Percentiles rank a stretch among this genome's conserved stretches.
These are phyloP conservation scores for Boletus hoseneyae DNA, from an alignment of 1,284 basidiomycete genomes.

Conservation along the genomic window DNA sequence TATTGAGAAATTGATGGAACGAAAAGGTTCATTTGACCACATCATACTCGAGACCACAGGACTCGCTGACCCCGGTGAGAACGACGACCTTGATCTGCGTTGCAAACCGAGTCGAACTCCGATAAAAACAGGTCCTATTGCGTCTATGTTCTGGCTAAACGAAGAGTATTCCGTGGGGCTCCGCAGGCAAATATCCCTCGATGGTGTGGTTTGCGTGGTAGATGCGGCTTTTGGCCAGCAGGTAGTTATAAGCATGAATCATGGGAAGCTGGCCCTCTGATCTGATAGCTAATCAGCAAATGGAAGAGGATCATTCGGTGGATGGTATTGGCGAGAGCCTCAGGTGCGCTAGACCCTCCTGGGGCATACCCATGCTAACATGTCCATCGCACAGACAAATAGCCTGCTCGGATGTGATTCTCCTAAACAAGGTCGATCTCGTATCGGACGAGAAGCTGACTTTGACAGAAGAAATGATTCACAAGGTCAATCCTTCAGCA, in stretches of 20 bases:
- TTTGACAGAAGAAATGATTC: constrained; percentile 57
- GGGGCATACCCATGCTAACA: not conserved
- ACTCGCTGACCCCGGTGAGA: constrained; percentile 82
- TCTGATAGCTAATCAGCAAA: constrained; percentile 55
- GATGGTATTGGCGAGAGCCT: constrained; percentile 76
- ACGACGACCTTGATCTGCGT: not conserved
- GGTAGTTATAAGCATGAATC: constrained; percentile 39
- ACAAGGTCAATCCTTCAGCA: constrained; percentile 74
- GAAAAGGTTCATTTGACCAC: constrained; percentile 85
- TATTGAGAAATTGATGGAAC: constrained; percentile 83
- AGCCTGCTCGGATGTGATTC: constrained; percentile 83
- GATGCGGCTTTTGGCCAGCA: constrained; percentile 82
- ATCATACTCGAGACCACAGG: constrained; percentile 93
- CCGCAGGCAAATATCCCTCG: constrained; percentile 71
- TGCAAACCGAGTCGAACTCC: not conserved
- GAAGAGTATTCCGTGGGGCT: constrained; percentile 79
- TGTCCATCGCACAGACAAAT: constrained; percentile 65
- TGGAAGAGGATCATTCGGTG: constrained; percentile 66
- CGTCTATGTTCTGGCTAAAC: constrained; percentile 89
- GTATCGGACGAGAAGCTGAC: constrained; percentile 42
- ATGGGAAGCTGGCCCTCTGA: constrained; percentile 9
- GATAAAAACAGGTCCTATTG: constrained; percentile 59
- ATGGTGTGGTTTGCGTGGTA: constrained; percentile 89
- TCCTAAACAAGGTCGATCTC: constrained; percentile 87
- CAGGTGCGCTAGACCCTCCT: constrained; percentile 43